These are phyloP conservation scores for Cutaneotrichosporon sp. DNA, from an alignment of 1,284 basidiomycete species.

Conservation along the genomic window DNA sequence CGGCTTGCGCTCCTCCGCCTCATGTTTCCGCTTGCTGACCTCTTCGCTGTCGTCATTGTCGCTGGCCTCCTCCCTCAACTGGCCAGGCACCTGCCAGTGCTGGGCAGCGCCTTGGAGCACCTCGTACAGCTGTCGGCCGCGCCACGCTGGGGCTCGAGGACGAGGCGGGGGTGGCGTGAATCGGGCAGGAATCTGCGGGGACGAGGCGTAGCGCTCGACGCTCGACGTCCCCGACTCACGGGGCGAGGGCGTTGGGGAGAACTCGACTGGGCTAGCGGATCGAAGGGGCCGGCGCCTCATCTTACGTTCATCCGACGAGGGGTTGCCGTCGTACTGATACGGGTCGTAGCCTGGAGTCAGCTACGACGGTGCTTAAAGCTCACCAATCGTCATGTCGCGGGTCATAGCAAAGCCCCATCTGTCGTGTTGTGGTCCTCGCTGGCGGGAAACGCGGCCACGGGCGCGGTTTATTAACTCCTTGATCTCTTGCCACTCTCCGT, in stretches of 20 bases:
- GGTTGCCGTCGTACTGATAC: background rate
- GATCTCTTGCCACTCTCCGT: background rate
- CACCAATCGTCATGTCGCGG: background rate
- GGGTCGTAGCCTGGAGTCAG: background rate
- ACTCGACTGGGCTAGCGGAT: background rate
- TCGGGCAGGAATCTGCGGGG: background rate
- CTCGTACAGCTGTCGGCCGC: background rate
- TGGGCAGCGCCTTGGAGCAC: background rate
- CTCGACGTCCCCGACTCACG: background rate
- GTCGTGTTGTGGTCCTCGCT: background rate
- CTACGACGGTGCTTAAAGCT: background rate
- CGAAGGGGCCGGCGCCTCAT: background rate
- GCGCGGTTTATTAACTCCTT: background rate
- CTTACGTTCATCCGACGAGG: background rate
- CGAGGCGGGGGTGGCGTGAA: background rate
- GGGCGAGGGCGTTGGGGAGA: constrained; percentile 4
- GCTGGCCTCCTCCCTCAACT: background rate
- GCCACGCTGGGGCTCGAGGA: background rate
- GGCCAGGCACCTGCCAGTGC: background rate
- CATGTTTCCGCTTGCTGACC: background rate
- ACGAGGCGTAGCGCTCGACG: too few relatives aligned
- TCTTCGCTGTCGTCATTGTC: background rate
- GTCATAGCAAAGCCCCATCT: background rate
- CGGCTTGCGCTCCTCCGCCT: too few relatives aligned
- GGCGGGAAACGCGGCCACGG: background rate